A percentile compares a stretch with the other conserved stretches of the same genome.
phyloP scores from a whole-genome alignment of 1,284 basidiomycete genomes.

The Rhodotorula sp. region DNA sequence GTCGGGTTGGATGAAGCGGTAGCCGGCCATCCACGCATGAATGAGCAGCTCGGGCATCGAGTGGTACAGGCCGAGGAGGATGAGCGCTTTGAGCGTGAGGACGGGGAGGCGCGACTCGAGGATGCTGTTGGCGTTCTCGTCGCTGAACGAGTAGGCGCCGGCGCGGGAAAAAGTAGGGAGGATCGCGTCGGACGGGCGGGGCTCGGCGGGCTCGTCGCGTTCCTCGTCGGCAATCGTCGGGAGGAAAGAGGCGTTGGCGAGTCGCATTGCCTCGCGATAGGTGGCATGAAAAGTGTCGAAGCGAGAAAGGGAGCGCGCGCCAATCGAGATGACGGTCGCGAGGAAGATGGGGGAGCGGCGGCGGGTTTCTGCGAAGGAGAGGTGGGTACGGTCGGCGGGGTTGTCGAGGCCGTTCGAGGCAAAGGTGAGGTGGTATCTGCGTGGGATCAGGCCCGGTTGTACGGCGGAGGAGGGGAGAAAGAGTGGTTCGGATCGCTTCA shows the following conservation, averaged over 20 bases:
- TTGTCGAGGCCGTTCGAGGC: conserved; percentile 1
- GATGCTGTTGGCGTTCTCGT: conserved; percentile 2
- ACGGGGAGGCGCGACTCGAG: conserved; percentile 6
- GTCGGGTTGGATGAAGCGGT: conserved; percentile 16
- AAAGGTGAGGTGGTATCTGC: conserved; percentile 35
- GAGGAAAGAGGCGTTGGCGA: conserved; percentile 27
- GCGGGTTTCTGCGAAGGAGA: conserved; percentile 32
- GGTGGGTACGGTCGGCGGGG: conserved; percentile 4
- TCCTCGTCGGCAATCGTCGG: conserved; percentile 3
- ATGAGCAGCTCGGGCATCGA: conserved; percentile 24
- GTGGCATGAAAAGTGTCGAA: conserved; percentile 27
- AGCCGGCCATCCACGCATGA: conserved; percentile 21
- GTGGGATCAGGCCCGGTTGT: background rate
- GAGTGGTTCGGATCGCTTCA: background rate
- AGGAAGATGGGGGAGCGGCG: conserved; percentile 30
- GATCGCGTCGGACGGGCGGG: background rate
- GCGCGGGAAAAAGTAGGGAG: background rate
- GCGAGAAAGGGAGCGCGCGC: conserved; percentile 34
- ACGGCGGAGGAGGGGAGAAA: background rate
- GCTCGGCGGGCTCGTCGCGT: background rate
- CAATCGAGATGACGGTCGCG: conserved; percentile 36
- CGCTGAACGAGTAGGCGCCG: background rate
- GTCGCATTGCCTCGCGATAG: conserved; percentile 25
- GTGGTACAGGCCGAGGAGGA: conserved; percentile 26
- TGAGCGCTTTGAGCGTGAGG: conserved; percentile 22